phyloP scores from a whole-genome alignment of 129 eudicot species.

The Calendula officinalis region DNA sequence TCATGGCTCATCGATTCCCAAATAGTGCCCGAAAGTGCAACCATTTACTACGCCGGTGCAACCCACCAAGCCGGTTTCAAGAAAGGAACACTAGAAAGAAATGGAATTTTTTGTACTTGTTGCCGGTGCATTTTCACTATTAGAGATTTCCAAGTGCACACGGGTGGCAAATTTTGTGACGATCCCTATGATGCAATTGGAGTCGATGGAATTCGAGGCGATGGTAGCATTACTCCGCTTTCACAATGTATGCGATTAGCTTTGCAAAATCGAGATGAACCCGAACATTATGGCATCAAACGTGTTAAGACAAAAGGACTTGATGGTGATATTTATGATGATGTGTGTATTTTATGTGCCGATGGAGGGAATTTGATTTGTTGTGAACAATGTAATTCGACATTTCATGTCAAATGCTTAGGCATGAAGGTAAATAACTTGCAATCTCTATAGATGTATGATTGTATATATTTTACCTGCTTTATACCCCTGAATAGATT shows the following conservation, averaged over 20 bases:
- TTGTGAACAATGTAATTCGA: constrained; percentile 62
- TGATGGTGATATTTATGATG: constrained; percentile 43
- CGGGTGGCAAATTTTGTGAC: constrained; percentile 13
- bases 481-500: no score
- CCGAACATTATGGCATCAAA: constrained; percentile 24
- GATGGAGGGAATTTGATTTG: constrained; percentile 74
- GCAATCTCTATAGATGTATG: no score
- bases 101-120: constrained; percentile 54
- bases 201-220: constrained; percentile 20
- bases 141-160: constrained; percentile 38
- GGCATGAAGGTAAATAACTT: constrained; percentile 46
- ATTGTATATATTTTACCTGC: no score
- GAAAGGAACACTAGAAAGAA: constrained; percentile 37
- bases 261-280: constrained; percentile 37
- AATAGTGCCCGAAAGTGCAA: constrained; percentile 27
- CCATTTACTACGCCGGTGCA: constrained; percentile 20
- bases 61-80: constrained; percentile 10
- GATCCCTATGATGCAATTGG: constrained; percentile 42
- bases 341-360: constrained; percentile 65
- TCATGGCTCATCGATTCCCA: constrained; percentile 48
- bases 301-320: constrained; percentile 4
- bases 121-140: constrained; percentile 34
- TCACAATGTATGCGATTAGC: constrained; percentile 41
- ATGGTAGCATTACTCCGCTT: constrained; percentile 21
- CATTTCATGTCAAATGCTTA: constrained; percentile 54